Percentiles rank a stretch among this genome's conserved stretches.
phyloP scores from a whole-genome alignment of 106 monocot species.

The Apostasia shenzhenica region DNA sequence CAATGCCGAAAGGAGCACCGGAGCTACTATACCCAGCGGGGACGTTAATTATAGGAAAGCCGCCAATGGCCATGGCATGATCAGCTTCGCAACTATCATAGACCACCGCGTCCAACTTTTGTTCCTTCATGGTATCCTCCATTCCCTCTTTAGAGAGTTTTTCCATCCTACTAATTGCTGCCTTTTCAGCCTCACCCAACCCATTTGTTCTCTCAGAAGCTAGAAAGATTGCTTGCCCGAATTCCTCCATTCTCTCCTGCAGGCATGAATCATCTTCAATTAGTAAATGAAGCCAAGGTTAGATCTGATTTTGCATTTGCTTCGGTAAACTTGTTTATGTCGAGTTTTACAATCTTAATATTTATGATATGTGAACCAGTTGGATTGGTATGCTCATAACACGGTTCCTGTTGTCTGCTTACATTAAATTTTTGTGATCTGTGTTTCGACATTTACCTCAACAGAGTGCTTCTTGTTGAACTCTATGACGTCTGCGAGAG shows the following conservation, averaged over 20 bases:
- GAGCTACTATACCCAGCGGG: conserved; percentile 21
- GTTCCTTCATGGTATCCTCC: conserved; percentile 22
- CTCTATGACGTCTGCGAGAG: conserved; percentile 46
- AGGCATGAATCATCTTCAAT: neutral
- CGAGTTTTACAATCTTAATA: too few relatives aligned
- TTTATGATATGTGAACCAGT: too few relatives aligned
- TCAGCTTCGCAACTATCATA: neutral
- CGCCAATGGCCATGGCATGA: conserved; percentile 17
- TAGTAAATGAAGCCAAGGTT: too few relatives aligned
- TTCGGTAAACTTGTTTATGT: too few relatives aligned
- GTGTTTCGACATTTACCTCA: conserved; percentile 21
- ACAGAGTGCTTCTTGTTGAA: conserved; percentile 42
- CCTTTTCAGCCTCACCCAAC: conserved; percentile 8
- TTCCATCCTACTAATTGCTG: conserved; percentile 7
- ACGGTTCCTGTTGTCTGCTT: too few relatives aligned
- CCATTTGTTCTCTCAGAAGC: conserved; percentile 17
- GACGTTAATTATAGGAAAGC: conserved; percentile 30
- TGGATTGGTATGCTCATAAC: too few relatives aligned
- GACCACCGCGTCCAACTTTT: conserved; percentile 33
- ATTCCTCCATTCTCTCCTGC: conserved; percentile 21
- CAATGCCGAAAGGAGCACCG: conserved; percentile 26
- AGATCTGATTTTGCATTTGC: too few relatives aligned
- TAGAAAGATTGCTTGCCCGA: conserved; percentile 19
- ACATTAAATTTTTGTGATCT: too few relatives aligned
- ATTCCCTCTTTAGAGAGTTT: conserved; percentile 17